These are phyloP conservation scores for Alternaria longipes DNA, from an alignment of 2,329 filamentous ascomycete genomes.

Conservation along the genomic window DNA sequence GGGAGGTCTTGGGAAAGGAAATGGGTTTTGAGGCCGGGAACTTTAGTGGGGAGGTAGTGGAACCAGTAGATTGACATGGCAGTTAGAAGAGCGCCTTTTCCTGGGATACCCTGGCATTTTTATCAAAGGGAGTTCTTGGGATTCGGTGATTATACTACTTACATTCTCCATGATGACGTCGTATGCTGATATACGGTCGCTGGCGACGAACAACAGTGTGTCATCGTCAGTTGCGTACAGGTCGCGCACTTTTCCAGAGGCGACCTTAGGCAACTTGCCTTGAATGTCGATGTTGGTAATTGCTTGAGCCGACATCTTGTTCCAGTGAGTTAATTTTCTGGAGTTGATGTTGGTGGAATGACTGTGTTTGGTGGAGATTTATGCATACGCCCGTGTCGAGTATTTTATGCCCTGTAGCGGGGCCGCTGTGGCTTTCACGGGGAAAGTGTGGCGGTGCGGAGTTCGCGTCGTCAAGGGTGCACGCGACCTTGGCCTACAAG, in stretches of 20 bases:
- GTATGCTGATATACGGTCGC: slow-evolving; percentile 93
- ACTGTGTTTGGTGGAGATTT: slow-evolving; percentile 18
- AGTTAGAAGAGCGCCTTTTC: slow-evolving; percentile 73
- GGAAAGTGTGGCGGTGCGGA: slow-evolving; percentile 1
- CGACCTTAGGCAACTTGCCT: slow-evolving; percentile 57
- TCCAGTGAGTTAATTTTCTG: slow-evolving; percentile 1
- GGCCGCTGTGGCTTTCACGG: slow-evolving; percentile 15
- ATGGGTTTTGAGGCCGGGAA: slow-evolving; percentile 70
- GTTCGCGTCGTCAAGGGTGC: not conserved
- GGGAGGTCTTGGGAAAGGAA: slow-evolving; percentile 69
- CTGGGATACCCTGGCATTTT: slow-evolving; percentile 67
- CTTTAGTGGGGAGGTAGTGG: slow-evolving; percentile 63
- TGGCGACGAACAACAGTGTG: slow-evolving; percentile 82
- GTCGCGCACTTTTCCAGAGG: slow-evolving; percentile 80
- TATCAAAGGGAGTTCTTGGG: not conserved
- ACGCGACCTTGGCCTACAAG: not conserved
- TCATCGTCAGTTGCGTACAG: slow-evolving; percentile 76
- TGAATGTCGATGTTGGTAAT: slow-evolving; percentile 46
- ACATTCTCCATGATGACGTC: slow-evolving; percentile 89
- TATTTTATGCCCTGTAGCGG: slow-evolving; percentile 33
- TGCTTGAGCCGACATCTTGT: slow-evolving; percentile 40
- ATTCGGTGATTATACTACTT: slow-evolving; percentile 31
- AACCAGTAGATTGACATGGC: slow-evolving; percentile 75
- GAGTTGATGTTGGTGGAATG: slow-evolving; percentile 9
- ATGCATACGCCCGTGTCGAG: slow-evolving; percentile 18